A percentile compares a stretch with the other conserved stretches of the same genome.
These are phyloP conservation scores for Colletotrichum trifolii DNA, from an alignment of 2,329 filamentous ascomycete genomes.

Conservation along the genomic window DNA sequence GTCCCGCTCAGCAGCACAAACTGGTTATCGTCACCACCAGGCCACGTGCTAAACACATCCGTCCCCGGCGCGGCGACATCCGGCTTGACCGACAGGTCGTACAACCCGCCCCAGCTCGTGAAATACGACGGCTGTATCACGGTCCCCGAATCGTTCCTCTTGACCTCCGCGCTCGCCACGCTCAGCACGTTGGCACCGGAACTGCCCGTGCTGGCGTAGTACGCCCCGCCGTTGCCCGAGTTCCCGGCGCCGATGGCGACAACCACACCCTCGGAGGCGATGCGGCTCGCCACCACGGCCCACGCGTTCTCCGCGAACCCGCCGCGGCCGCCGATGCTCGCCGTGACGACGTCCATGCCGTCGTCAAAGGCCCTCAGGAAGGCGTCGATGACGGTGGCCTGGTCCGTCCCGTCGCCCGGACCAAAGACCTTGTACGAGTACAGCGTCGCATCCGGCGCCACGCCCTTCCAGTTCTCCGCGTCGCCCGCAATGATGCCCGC, in stretches of 20 bases:
- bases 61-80: slow-evolving; percentile 56
- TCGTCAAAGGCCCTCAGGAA: slow-evolving; percentile 44
- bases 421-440: slow-evolving; percentile 42
- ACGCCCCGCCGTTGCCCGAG: slow-evolving; percentile 50
- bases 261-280: slow-evolving; percentile 55
- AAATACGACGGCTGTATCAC: slow-evolving; percentile 46
- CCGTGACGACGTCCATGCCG: slow-evolving; percentile 45
- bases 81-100: slow-evolving; percentile 51
- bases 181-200: slow-evolving; percentile 51
- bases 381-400: slow-evolving; percentile 36
- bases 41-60: slow-evolving; percentile 53
- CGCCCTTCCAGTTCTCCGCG: slow-evolving; percentile 38
- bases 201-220: slow-evolving; percentile 51
- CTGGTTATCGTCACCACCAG: slow-evolving; percentile 40
- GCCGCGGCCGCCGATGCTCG: slow-evolving; percentile 38
- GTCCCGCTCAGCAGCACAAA: slow-evolving; percentile 57
- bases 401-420: slow-evolving; percentile 24
- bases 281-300: slow-evolving; percentile 52
- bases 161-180: slow-evolving; percentile 51
- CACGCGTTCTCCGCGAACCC: slow-evolving; percentile 48
- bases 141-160: neutral
- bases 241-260: slow-evolving; percentile 56
- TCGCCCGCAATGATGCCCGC: slow-evolving; percentile 46
- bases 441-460: slow-evolving; percentile 41
- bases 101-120: slow-evolving; percentile 51